These are phyloP conservation scores for Ceriops tagal DNA, from an alignment of 345 rosid genomes.

Conservation along the genomic window DNA sequence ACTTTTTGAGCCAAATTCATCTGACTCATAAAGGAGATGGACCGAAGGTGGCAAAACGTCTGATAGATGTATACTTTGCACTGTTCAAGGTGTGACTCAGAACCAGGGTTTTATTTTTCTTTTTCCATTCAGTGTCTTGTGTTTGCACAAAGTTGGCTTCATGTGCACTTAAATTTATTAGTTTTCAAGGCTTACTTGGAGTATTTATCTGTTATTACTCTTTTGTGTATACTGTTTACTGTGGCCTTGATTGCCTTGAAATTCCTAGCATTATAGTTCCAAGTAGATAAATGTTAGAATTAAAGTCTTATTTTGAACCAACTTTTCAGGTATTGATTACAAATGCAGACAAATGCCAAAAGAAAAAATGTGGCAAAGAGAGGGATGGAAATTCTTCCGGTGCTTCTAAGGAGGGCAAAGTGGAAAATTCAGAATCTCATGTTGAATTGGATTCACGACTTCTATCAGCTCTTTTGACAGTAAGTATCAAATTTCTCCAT, in stretches of 20 bases:
- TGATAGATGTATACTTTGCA: constrained; percentile 92
- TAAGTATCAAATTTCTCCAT: constrained; percentile 28
- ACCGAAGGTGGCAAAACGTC: constrained; percentile 79
- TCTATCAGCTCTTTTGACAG: constrained; percentile 82
- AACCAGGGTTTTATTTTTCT: too few species aligned
- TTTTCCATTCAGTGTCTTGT: too few species aligned
- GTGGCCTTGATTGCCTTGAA: neutral
- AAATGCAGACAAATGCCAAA: constrained; percentile 47
- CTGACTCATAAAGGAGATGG: constrained; percentile 82
- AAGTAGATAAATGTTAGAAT: constrained; percentile 6
- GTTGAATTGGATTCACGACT: constrained; percentile 91
- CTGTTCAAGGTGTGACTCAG: constrained; percentile 59
- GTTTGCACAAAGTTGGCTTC: too few species aligned
- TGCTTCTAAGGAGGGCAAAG: constrained; percentile 36
- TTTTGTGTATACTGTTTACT: too few species aligned
- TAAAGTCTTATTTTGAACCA: constrained; percentile 13
- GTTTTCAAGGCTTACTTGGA: too few species aligned
- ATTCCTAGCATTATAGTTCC: neutral
- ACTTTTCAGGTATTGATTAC: constrained; percentile 59
- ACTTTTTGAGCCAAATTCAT: constrained; percentile 84
- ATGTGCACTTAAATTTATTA: too few species aligned
- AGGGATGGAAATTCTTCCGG: constrained; percentile 24
- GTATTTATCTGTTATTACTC: too few species aligned
- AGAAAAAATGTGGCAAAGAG: constrained; percentile 27
- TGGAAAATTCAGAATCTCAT: constrained; percentile 50